Base-by-base conservation (phyloP, 164 flowering plant genomes). In the Vitis vinifera region DNA sequence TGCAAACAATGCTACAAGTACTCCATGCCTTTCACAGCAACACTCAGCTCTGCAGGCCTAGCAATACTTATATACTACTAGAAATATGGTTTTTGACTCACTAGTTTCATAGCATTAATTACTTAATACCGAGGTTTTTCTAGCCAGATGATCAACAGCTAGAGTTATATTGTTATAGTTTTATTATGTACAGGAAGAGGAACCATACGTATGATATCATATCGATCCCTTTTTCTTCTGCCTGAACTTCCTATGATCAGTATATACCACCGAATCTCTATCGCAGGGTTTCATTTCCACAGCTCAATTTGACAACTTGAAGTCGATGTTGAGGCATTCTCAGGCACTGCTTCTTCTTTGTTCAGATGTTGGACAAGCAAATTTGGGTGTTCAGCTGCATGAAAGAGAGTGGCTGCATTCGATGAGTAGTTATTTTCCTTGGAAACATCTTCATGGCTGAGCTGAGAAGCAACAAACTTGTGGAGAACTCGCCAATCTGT, bases 391-490 rank as follows among this genome's bases (percentile, higher is more conserved):
- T 52, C 23, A 14, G 62, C 12, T 13, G 65, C 47, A 3, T 71
- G 66, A 53, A 61, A 68, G 16, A 9, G 56, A 51, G 47, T 37
- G 15, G n/a, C 62, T 51, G 68, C 55, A 29, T 50, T 72, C 30
- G 44, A 37, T 37, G 71, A 52, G 19, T 65, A 60, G 67, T 75
- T 62, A 31, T 67, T 72, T 69, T 74, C 81, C 55, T 76, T 82
- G 8, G 79, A 55, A 50, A 49, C 84, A 67, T 84, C 82, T 30
- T 75, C 87, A 5, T 86, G 91, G 80, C 85, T 86, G 51, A 88
- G 79, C 63, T 88, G 91, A 48, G 85, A 84, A 55, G 91, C 89
- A 50, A 86, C 91, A 75, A 84, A 84, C 71, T 88, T 88, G 72
- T 88, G 89, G 1, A 88, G 83, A 51, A 80, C 83, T 63, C 87